Evolutionary conservation across 768 basidiomycete genomes (phyloP), one percentile per base, ranked within the genome.

Genomic region (Termitomyces titanicus): DNA sequence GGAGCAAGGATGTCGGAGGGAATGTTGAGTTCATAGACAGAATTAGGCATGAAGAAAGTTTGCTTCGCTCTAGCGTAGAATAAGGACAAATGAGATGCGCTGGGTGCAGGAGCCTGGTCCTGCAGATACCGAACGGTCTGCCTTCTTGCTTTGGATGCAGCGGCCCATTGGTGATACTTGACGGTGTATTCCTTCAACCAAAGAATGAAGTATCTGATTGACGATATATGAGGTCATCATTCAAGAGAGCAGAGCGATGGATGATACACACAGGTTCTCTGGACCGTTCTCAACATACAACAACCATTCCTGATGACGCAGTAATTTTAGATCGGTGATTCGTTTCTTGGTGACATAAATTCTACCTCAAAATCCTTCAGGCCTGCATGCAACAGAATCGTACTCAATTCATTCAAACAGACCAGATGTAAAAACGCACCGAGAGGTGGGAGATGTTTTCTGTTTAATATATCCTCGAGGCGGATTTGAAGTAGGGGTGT

Each of bases 11-110:
- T 68, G 48, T 81, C 80, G 9, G 85, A 85, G 11, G 86, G 78
- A 24, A 91, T 78, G 57, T 86, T 79, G 61, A 91, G 83, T 58
- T 89, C 88, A 62, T 87, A 91, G 40, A 79, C 75, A 44, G 84
- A 82, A 54, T 81, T 81, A 18, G 87, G 87, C 3, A 84, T 86
- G 58, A 91, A 81, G 66, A 92, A 92, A 0, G 89, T 92, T 64
- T 88, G 82, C 61, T 89, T 90, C 10, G 89, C 89, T 35, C 89
- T 84, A 3, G 81, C 73, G 64, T 88, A 92, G 70, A 90, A 92
- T 74, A 87, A 79, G 56, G 86, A 81, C 47, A 92, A 74, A 38
- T 77, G 73, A 5, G 83, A 69, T 0, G 81, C 80, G 47, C 76
- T 74, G 27, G 76, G 79, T 2, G 75, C 63, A 0, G 77, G 74